phyloP scores from a whole-genome alignment of 1,139 yeast species.

The Scheffersomyces cryptocercus region DNA sequence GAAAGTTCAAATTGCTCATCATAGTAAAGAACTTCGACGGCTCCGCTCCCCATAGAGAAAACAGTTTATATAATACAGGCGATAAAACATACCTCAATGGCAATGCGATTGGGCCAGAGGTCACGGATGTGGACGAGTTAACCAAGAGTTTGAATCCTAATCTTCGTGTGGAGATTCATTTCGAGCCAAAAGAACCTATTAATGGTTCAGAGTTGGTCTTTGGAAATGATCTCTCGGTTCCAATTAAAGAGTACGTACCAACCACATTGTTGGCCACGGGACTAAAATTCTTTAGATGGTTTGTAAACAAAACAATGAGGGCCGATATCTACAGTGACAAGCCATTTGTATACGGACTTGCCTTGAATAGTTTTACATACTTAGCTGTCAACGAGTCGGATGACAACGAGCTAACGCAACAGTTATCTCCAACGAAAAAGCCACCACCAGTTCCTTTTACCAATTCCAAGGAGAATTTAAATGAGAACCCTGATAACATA shows the following conservation, averaged over 20 bases:
- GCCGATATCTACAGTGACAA: conserved; percentile 64
- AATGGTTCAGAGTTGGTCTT: conserved; percentile 55
- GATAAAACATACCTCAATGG: conserved; percentile 33
- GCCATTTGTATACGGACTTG: conserved; percentile 65
- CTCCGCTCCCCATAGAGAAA: conserved; percentile 34
- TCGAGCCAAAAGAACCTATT: conserved; percentile 43
- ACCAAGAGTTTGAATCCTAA: conserved; percentile 22
- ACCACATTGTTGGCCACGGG: conserved; percentile 44
- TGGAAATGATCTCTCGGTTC: conserved; percentile 69
- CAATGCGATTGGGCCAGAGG: conserved; percentile 14
- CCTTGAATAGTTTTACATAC: conserved; percentile 56
- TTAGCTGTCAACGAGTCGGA: conserved; percentile 20
- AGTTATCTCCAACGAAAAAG: background rate
- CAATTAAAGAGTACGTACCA: conserved; percentile 63
- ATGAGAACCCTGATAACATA: conserved; percentile 19
- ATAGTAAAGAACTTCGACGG: conserved; percentile 51
- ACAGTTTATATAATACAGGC: conserved; percentile 35
- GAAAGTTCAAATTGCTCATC: conserved; percentile 39
- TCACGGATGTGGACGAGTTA: conserved; percentile 7
- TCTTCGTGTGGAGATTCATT: conserved; percentile 36
- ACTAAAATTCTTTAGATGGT: conserved; percentile 56
- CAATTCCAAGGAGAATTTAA: conserved; percentile 25
- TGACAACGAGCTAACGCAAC: background rate
- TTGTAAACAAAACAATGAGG: conserved; percentile 62
- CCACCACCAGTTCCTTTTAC: background rate